Evolutionary conservation across 1,284 basidiomycete species (phyloP), one percentile per base, ranked within the genome.

Genomic region (Ustilago esculenta): DNA sequence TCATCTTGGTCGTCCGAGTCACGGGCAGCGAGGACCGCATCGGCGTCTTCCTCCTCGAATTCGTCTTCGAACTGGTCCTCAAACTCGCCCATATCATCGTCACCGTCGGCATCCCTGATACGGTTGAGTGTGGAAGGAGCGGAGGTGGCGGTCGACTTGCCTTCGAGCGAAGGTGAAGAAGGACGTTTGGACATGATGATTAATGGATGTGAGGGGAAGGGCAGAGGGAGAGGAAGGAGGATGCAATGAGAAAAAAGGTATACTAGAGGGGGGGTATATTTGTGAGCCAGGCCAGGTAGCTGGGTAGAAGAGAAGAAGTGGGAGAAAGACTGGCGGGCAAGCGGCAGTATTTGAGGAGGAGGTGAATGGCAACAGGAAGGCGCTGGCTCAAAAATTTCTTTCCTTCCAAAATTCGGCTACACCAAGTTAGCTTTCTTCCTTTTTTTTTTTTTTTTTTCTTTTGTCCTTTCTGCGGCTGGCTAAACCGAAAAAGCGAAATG

Each of bases 31-130:
- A 60, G 50, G n/a, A 72, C 60, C 14, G 67, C 72, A 15, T 68
- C 61, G 21, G 56, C 47, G 24, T 64, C 66, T 63, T 86, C 86
- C 64, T 86, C 85, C 71, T 86, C 86, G 80, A 84, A 86, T 48
- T 83, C 80, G 73, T 87, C 86, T 76, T 87, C 86, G 48, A 79
- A 81, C 23, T 72, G 61, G 33, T 81, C 80, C 39, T 81, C 80
- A 65, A 86, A 86, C 81, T 86, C 86, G 58, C 86, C 86, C 85
- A 86, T 86, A 27, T 83, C 85, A 37, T 86, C 85, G 51, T 84
- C 84, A 21, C 40, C 55, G 36, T 72, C 60, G 18, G 32, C 60
- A 27, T 59, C 60, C 30, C 55, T 59, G 56, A 59, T 27, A 18
- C 67, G 67, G 23, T 63, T 54, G 47, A 69, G 51, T 32, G 41